A percentile compares a stretch with the other conserved stretches of the same genome.
These are phyloP conservation scores for Eremothecium cymbalariae DNA, from an alignment of 1,139 yeast genomes.

Conservation along the genomic window DNA sequence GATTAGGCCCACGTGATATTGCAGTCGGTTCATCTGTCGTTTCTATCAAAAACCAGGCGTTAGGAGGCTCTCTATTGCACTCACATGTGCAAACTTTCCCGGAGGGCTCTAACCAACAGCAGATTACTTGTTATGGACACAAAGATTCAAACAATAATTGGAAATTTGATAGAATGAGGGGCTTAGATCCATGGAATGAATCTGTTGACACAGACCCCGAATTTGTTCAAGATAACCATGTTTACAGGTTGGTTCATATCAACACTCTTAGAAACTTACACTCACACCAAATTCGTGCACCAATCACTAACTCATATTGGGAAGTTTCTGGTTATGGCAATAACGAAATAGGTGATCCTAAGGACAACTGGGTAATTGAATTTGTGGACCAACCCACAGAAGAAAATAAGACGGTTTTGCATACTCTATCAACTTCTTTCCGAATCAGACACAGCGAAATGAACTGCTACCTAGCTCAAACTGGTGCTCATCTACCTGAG, in stretches of 20 bases:
- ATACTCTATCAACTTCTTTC: slow-evolving; percentile 81
- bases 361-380: slow-evolving; percentile 93
- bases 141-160: slow-evolving; percentile 89
- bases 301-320: slow-evolving; percentile 56
- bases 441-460: slow-evolving; percentile 61
- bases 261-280: slow-evolving; percentile 85
- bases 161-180: slow-evolving; percentile 72
- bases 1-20: slow-evolving; percentile 83
- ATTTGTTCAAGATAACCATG: slow-evolving; percentile 62
- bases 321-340: slow-evolving; percentile 97
- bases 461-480: slow-evolving; percentile 80
- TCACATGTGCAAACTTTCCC: slow-evolving; percentile 93
- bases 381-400: slow-evolving; percentile 66
- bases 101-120: slow-evolving; percentile 93
- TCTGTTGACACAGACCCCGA: slow-evolving; percentile 42
- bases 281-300: slow-evolving; percentile 77
- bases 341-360: slow-evolving; percentile 72
- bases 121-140: slow-evolving; percentile 88
- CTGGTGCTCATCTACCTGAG: slow-evolving; percentile 74
- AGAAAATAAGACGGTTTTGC: slow-evolving; percentile 61
- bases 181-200: slow-evolving; percentile 44
- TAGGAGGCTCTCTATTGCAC: slow-evolving; percentile 87
- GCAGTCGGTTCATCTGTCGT: slow-evolving; percentile 68
- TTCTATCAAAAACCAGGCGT: slow-evolving; percentile 83
- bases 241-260: slow-evolving; percentile 70